Percentiles rank a stretch among this genome's conserved stretches.
These are phyloP conservation scores for Acanthamoeba royreba DNA, from an alignment of 208 protist genomes.

Conservation along the genomic window DNA sequence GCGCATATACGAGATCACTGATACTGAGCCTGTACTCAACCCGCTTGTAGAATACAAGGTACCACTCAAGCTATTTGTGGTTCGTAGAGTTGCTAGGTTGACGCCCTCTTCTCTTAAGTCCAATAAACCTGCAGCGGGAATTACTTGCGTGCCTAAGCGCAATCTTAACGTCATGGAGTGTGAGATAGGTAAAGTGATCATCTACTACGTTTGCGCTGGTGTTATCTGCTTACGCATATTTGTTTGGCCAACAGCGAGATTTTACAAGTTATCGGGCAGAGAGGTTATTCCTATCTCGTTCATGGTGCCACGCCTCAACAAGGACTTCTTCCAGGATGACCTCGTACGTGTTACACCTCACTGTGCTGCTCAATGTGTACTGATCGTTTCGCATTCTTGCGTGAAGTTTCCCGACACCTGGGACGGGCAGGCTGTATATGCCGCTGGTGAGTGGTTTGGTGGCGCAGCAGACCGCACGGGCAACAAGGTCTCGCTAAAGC, in stretches of 20 bases:
- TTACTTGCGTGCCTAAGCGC: not conserved
- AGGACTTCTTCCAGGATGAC: conserved; percentile 21
- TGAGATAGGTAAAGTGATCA: not conserved
- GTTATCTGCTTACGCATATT: not conserved
- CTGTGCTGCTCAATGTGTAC: not conserved
- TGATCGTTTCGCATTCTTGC: not conserved
- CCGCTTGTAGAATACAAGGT: not conserved
- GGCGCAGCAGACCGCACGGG: not conserved
- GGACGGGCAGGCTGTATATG: not conserved
- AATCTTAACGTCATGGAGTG: not conserved
- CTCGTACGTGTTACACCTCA: not conserved
- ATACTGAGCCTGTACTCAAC: not conserved
- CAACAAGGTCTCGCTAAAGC: not conserved
- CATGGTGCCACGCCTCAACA: not conserved
- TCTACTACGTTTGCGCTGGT: not conserved
- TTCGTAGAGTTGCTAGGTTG: not conserved
- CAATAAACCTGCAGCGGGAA: not conserved
- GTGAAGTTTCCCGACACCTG: not conserved
- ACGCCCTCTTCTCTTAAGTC: not conserved
- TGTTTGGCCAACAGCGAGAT: not conserved
- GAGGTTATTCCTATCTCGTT: not conserved
- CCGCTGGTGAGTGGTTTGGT: not conserved
- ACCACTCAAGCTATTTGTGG: not conserved
- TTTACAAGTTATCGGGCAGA: not conserved
- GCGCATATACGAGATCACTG: not conserved